A percentile compares a stretch with the other conserved stretches of the same genome.
Conservation (phyloP, 192 early-diverging fungal species). For the Coemansia sp. region DNA sequence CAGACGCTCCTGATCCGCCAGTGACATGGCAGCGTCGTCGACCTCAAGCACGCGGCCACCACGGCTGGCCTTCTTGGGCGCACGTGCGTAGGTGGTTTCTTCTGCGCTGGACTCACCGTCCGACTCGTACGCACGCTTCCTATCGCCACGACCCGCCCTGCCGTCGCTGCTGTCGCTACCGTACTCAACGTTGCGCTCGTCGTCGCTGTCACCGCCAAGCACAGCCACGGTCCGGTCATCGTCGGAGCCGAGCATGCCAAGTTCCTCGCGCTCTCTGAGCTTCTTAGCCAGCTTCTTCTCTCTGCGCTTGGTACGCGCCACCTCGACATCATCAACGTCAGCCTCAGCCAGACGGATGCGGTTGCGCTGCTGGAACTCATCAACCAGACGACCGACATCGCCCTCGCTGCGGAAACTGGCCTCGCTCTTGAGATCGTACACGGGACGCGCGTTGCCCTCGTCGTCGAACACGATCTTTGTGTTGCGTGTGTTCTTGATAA, state of each 20-base stretch:
- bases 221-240: conserved; percentile 20
- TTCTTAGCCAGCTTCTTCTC: conserved; percentile 74
- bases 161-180: conserved; percentile 14
- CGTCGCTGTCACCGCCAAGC: conserved; percentile 13
- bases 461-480: conserved; percentile 90
- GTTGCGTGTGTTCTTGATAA: conserved; percentile 66
- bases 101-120: conserved; percentile 5
- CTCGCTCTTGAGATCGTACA: conserved; percentile 80
- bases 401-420: conserved; percentile 75
- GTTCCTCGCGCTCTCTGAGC: conserved; percentile 56
- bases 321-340: conserved; percentile 76
- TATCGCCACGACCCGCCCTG: conserved; percentile 24
- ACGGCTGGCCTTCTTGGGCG: conserved; percentile 5
- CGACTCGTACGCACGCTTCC: conserved; percentile 29
- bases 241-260: conserved; percentile 12
- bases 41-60: conserved; percentile 33
- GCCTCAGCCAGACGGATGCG: conserved; percentile 66
- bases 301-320: conserved; percentile 61
- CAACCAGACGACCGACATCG: conserved; percentile 60
- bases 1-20: conserved; percentile 51
- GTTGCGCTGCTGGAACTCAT: conserved; percentile 70
- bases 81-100: background rate
- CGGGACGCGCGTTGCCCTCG: conserved; percentile 74
- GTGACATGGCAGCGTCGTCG: conserved; percentile 38
- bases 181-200: background rate